Conservation (phyloP, 345 rosid genomes). For the Brassica rapa region DNA sequence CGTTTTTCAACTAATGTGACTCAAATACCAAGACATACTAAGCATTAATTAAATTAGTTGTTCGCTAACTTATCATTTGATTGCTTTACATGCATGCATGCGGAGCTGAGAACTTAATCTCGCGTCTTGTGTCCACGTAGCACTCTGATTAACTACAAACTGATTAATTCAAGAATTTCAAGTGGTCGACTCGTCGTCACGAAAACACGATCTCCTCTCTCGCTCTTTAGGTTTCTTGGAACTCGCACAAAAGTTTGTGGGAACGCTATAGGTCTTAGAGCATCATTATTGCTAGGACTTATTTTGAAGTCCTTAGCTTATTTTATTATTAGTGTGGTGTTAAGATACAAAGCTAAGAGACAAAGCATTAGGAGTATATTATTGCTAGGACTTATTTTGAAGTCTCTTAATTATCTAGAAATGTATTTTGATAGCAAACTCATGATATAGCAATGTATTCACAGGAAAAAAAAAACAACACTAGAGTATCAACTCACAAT, state of each 20-base stretch:
- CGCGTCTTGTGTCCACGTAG: constrained; percentile 46
- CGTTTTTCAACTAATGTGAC: constrained; percentile 9
- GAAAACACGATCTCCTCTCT: constrained; percentile 34
- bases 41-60: constrained; percentile 23
- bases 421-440: too few relatives aligned
- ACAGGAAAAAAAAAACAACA: too few relatives aligned
- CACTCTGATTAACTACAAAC: constrained; percentile 42
- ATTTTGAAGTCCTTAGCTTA: too few relatives aligned
- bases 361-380: too few relatives aligned
- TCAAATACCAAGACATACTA: constrained; percentile 34
- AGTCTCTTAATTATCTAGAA: too few relatives aligned
- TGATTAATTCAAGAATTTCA: constrained; percentile 21
- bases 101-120: constrained; percentile 41
- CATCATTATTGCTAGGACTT: too few relatives aligned
- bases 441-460: too few relatives aligned
- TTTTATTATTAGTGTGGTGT: too few relatives aligned
- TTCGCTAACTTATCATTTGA: constrained; percentile 29
- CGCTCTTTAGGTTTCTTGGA: constrained; percentile 36
- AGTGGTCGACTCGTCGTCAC: constrained; percentile 21
- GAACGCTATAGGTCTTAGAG: too few relatives aligned
- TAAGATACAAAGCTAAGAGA: too few relatives aligned
- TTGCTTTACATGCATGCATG: constrained; percentile 49
- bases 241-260: background rate
- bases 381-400: too few relatives aligned
- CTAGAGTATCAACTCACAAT: too few relatives aligned